Evolutionary conservation across 106 monocot genomes (phyloP), one percentile per base, ranked within the genome.

Genomic region (Dendrobium officinale): DNA sequence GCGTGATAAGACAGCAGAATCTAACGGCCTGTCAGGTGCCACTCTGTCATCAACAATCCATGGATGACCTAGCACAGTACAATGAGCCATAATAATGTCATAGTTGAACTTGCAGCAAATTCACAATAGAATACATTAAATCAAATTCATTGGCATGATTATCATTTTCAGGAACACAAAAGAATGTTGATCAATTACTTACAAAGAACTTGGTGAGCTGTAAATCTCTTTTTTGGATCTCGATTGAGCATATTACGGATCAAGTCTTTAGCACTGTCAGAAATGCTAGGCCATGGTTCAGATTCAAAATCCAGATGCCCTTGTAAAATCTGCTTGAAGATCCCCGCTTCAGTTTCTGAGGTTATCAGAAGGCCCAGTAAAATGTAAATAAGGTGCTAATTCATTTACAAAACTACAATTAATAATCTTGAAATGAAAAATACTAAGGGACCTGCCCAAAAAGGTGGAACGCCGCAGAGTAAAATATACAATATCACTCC

Each of bases 151-250:
- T 70, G 70, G 4, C 4, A 70, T 37, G 33, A 37, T 70, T 70
- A 70, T 49, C 15, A 27, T 66, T 40, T 10, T 19, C 43, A 26
- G 18, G 33, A 19, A 67, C 4, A 22, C 5, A 81, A 55, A 16
- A 10, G 4, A 42, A 45, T 75, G 43, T 1, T 4, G n/a, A 49
- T 66, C 17, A 64, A 75, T 55, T 78, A 87, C 89, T 92, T 72
- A 96, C 96, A 84, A 41, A 96, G 92, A 86, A 96, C 96, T 80
- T 93, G 87, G 88, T 94, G 92, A 83, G 96, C 94, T 44, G 87
- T 92, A 73, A 88, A 87, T 81, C 94, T 85, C 81, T 89, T 89
- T 66, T 73, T 89, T 2, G 93, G 96, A 74, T 94, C 85, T 41
- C 88, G 72, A 49, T 83, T 86, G 19, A 96, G 84, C 93, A 96